A percentile compares a stretch with the other conserved stretches of the same genome.
These are phyloP conservation scores for Gentiana dahurica DNA, from an alignment of 257 asterid genomes.

Conservation along the genomic window DNA sequence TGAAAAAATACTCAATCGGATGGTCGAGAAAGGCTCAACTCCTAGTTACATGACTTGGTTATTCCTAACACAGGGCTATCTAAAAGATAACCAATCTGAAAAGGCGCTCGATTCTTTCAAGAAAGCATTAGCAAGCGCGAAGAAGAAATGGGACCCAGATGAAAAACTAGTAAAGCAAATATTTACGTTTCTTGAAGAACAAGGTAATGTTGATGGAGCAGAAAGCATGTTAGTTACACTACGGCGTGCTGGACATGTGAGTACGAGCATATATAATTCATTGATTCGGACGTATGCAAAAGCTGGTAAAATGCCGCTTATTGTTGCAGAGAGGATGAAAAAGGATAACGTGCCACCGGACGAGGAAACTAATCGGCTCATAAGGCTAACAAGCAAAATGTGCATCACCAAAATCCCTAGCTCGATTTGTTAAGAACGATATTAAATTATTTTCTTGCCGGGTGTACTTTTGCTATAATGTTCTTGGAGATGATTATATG, in stretches of 20 bases:
- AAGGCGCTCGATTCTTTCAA: conserved; percentile 55
- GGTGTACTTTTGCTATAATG: too few species aligned
- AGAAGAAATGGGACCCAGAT: conserved; percentile 50
- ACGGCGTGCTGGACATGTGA: conserved; percentile 44
- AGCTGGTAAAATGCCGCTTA: conserved; percentile 73
- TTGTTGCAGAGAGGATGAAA: conserved; percentile 80
- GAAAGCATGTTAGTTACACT: conserved; percentile 52
- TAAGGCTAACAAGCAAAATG: conserved; percentile 54
- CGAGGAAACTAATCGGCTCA: conserved; percentile 46
- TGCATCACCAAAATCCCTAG: conserved; percentile 54
- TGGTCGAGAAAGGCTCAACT: conserved; percentile 39
- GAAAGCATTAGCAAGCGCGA: conserved; percentile 41
- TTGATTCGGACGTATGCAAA: conserved; percentile 62
- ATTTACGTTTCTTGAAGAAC: conserved; percentile 46
- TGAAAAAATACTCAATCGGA: conserved; percentile 39
- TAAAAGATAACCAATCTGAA: conserved; percentile 40
- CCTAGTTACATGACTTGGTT: conserved; percentile 80
- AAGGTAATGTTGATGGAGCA: conserved; percentile 56
- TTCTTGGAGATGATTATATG: too few species aligned
- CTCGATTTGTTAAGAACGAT: conserved; percentile 20
- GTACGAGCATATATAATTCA: conserved; percentile 49
- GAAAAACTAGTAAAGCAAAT: conserved; percentile 41
- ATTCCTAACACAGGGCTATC: conserved; percentile 72
- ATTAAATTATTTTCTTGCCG: too few species aligned
- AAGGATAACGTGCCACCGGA: conserved; percentile 56